Evolutionary conservation across 345 rosid species (phyloP).

Genomic region (Jatropha curcas): DNA sequence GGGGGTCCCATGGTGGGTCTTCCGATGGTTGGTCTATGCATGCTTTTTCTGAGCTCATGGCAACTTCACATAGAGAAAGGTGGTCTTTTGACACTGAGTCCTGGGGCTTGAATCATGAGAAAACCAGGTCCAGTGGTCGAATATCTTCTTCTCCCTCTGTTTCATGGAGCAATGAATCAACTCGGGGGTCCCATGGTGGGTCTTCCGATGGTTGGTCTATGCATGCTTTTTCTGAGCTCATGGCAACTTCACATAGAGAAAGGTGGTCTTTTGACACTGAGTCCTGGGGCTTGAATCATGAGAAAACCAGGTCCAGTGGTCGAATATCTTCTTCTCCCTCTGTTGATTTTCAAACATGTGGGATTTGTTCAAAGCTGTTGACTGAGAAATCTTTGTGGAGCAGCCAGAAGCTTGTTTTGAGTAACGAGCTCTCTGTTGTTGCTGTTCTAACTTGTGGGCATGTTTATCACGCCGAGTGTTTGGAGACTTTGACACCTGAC

Average conservation of each 20-base stretch:
- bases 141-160: constrained; percentile 41
- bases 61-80: constrained; percentile 59
- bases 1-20: constrained; percentile 58
- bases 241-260: constrained; percentile 62
- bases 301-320: constrained; percentile 47
- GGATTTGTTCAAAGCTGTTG: constrained; percentile 80
- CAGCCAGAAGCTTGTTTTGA: constrained; percentile 62
- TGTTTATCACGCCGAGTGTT: constrained; percentile 94
- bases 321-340: constrained; percentile 44
- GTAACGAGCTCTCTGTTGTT: constrained; percentile 66
- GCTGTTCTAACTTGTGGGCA: constrained; percentile 90
- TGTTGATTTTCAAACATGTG: constrained; percentile 67
- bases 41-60: constrained; percentile 80
- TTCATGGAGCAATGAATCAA: constrained; percentile 56
- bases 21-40: constrained; percentile 86
- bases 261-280: constrained; percentile 66
- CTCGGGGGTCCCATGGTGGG: constrained; percentile 52
- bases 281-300: constrained; percentile 46
- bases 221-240: constrained; percentile 77
- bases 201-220: constrained; percentile 88
- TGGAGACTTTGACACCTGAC: constrained; percentile 84
- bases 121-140: constrained; percentile 45
- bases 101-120: constrained; percentile 49
- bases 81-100: constrained; percentile 62
- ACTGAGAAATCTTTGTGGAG: constrained; percentile 80